A percentile compares a stretch with the other conserved stretches of the same genome.
These are phyloP conservation scores for Hemisphaericaspora xylofermentans DNA, from an alignment of 1,139 yeast genomes.

Conservation along the genomic window DNA sequence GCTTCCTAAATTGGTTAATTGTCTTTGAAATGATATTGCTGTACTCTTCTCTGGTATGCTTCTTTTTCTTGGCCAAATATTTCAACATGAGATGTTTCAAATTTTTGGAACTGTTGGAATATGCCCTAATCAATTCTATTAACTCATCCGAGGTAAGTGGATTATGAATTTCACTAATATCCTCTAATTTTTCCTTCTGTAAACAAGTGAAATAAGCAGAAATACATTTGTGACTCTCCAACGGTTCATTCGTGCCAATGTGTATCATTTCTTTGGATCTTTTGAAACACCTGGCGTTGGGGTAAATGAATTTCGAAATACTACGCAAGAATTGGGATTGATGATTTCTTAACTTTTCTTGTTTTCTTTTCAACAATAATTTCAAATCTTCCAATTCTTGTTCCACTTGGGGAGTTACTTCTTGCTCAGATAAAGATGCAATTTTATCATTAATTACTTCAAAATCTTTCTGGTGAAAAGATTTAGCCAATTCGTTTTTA, in stretches of 20 bases:
- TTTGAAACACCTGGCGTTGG: neutral
- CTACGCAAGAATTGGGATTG: neutral
- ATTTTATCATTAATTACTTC: neutral
- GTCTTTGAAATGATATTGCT: neutral
- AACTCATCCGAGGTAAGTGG: constrained; percentile 1
- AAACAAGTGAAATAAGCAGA: neutral
- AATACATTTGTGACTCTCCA: neutral
- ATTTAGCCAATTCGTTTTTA: neutral
- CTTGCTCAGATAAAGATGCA: neutral
- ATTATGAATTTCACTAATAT: constrained; percentile 1
- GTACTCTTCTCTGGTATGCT: neutral
- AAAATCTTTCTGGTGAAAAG: neutral
- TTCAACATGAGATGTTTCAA: neutral
- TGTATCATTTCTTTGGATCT: neutral
- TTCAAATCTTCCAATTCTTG: neutral
- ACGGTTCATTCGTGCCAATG: neutral
- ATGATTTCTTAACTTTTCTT: neutral
- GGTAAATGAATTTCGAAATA: neutral
- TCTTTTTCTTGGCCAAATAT: neutral
- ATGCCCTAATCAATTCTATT: neutral
- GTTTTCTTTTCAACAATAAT: neutral
- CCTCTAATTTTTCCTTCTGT: neutral
- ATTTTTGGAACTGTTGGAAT: neutral
- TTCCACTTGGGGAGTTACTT: neutral
- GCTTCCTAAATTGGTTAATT: neutral